Percentiles rank a stretch among this genome's conserved stretches.
phyloP scores from a whole-genome alignment of 192 early-diverging fungal genomes.

The Lunasporangiospora selenospora region DNA sequence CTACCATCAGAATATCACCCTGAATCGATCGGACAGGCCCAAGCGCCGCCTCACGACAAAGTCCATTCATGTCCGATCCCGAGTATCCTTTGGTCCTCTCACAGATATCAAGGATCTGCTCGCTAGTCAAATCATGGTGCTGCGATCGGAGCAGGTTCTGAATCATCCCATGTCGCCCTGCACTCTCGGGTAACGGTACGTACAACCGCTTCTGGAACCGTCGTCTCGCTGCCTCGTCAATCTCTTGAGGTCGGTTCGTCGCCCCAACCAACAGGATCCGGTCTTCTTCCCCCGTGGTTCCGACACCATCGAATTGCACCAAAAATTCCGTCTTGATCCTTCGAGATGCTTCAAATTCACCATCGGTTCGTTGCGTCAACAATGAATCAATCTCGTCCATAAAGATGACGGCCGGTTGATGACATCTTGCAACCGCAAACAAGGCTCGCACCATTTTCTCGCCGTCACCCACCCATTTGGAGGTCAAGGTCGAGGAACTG shows the following conservation, averaged over 20 bases:
- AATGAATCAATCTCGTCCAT: slow-evolving; percentile 97
- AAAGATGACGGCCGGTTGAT: slow-evolving; percentile 90
- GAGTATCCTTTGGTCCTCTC: slow-evolving; percentile 76
- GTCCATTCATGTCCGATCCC: slow-evolving; percentile 89
- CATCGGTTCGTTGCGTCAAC: slow-evolving; percentile 86
- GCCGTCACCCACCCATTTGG: slow-evolving; percentile 95
- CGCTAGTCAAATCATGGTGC: slow-evolving; percentile 59
- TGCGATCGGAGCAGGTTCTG: slow-evolving; percentile 65
- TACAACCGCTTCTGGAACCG: slow-evolving; percentile 78
- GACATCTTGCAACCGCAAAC: slow-evolving; percentile 89
- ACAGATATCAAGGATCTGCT: slow-evolving; percentile 69
- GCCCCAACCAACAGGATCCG: slow-evolving; percentile 82
- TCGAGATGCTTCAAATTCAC: slow-evolving; percentile 86
- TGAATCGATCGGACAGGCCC: slow-evolving; percentile 61
- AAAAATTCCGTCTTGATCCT: slow-evolving; percentile 96
- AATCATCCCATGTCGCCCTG: slow-evolving; percentile 72
- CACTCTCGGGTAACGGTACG: slow-evolving; percentile 83
- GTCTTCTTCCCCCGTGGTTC: slow-evolving; percentile 74
- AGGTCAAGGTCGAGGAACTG: slow-evolving; percentile 88
- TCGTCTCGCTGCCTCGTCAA: slow-evolving; percentile 89
- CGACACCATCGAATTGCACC: slow-evolving; percentile 84
- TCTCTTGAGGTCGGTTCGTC: slow-evolving; percentile 80
- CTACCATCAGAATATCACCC: slow-evolving; percentile 39
- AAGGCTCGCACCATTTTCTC: slow-evolving; percentile 94
- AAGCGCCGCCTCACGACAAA: slow-evolving; percentile 76